Evolutionary conservation across 495 filamentous ascomycete genomes (phyloP), one percentile per base, ranked within the genome.

Genomic region (Lasiosphaeria ovina): DNA sequence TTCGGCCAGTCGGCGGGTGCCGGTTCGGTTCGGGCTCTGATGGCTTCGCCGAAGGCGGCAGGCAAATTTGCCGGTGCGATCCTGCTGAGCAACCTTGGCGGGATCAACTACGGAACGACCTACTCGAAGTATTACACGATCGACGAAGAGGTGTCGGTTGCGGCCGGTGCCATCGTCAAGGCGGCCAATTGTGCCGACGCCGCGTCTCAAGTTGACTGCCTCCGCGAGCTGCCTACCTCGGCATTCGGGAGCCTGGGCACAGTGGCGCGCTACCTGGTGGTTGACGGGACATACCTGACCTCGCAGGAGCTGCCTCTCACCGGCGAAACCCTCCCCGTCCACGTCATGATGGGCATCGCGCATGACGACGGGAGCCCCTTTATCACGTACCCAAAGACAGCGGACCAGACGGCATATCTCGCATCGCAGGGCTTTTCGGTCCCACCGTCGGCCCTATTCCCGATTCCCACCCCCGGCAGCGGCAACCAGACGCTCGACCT

Each of bases 1-100:
- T 71, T 82, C 53, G 83, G 83, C 7, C 79, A 84, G 66, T 79
- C 76, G 14, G 83, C 83, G 17, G 83, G 83, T 36, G 81, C 80
- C 11, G 80, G 67, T 17, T 79, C 75, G 34, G 81, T 84, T 0
- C 71, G 81, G 24, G 82, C 81, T 10, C 62, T 85, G 55, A 74
- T 84, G 51, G 82, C 79, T 42, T 80, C 77, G 12, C 81, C 81
- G 10, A 77, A 77, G 61, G 73, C 80, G 0, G 63, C 67, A n/a
- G 76, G 76, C 31, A 81, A 82, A 58, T 83, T 81, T 62, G 65
- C 73, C 3, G 70, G 64, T 8, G 83, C 81, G 4, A 81, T 85
- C 53, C 74, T 74, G 40, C 66, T 79, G 42, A 79, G 74, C 60
- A 80, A 79, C 51, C 75, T 83, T 3, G 80, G 75, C 4, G 82